Base-by-base conservation (phyloP, 768 basidiomycete species). In the Lactarius hatsudake region DNA sequence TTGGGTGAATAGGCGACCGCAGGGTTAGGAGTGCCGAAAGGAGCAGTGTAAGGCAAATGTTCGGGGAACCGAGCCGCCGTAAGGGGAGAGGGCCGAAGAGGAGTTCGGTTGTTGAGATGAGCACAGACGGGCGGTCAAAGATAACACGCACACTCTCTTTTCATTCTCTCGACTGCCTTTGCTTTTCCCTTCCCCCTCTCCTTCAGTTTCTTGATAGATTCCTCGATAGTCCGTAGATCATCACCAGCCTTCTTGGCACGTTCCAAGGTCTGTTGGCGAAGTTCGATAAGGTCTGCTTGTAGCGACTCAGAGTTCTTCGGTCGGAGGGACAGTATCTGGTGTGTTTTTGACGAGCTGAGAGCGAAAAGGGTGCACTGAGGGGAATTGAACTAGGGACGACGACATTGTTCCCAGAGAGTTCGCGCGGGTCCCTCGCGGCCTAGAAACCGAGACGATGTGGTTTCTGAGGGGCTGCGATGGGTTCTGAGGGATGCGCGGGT, bases 101-200 rank as follows among this genome's bases (percentile, higher is more conserved):
- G 64, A 66, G 70, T 70, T 66, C 68, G 61, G 51, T 58, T 56
- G 54, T 60, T 62, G n/a, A 67, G 59, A 67, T 62, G 59, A 69
- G 45, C 34, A 51, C 36, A 28, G 6, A 20, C 34, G 18, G 45
- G 51, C 55, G 56, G 65, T n/a, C 66, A 42, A 48, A 63, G 68
- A 66, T 73, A 74, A 75, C 62, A 88, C 90, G 79, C 81, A 92
- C 91, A 86, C 72, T 86, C 90, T 72, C 84, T 85, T 74, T 91
- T 91, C 60, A 86, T 80, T 77, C 84, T 90, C 64, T 90, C 89
- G 54, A 86, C 75, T n/a, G 81, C 83, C 76, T 82, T 89, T 61
- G 83, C 85, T 75, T 91, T 92, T 0, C 89, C 88, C 78, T 80
- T 84, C 76, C 86, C 88, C 76, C 84, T 87, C 78, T 91, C 91